These are phyloP conservation scores for Nidula microcarpa DNA, from an alignment of 768 basidiomycete genomes.

Conservation along the genomic window DNA sequence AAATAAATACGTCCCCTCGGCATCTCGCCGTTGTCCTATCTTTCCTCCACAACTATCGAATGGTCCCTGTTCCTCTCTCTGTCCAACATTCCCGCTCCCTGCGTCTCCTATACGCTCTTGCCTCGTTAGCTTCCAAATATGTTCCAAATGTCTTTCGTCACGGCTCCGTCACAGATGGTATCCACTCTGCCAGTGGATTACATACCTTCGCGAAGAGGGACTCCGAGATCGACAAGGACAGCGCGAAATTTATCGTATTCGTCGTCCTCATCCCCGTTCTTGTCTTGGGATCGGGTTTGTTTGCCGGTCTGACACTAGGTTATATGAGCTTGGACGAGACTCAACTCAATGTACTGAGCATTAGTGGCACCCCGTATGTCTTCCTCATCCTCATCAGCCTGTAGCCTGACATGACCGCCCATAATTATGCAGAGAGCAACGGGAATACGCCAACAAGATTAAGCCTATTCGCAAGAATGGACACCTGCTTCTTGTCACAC, in stretches of 20 bases:
- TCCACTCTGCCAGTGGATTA: background rate
- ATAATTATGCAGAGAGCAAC: constrained; percentile 57
- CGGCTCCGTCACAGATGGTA: constrained; percentile 2
- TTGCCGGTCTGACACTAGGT: constrained; percentile 89
- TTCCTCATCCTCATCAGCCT: background rate
- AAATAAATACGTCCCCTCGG: background rate
- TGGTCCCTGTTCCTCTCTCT: constrained; percentile 39
- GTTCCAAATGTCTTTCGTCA: constrained; percentile 33
- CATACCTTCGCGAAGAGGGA: constrained; percentile 18
- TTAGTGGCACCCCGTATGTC: constrained; percentile 78
- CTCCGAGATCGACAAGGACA: constrained; percentile 23
- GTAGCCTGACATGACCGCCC: background rate
- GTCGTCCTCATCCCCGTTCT: constrained; percentile 75
- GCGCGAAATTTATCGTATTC: constrained; percentile 31
- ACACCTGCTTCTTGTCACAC: constrained; percentile 77
- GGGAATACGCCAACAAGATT: constrained; percentile 78
- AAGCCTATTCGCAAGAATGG: constrained; percentile 84
- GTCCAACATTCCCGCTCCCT: constrained; percentile 32
- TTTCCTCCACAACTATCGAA: constrained; percentile 24
- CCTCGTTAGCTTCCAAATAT: constrained; percentile 42
- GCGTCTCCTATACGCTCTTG: constrained; percentile 39
- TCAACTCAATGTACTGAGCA: constrained; percentile 82
- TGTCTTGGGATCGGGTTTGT: constrained; percentile 78
- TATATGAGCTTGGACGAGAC: constrained; percentile 94
- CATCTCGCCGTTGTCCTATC: background rate